Percentiles rank a stretch among this genome's conserved stretches.
phyloP scores from a whole-genome alignment of 1,284 basidiomycete genomes.

The Boletus semigastroideus region DNA sequence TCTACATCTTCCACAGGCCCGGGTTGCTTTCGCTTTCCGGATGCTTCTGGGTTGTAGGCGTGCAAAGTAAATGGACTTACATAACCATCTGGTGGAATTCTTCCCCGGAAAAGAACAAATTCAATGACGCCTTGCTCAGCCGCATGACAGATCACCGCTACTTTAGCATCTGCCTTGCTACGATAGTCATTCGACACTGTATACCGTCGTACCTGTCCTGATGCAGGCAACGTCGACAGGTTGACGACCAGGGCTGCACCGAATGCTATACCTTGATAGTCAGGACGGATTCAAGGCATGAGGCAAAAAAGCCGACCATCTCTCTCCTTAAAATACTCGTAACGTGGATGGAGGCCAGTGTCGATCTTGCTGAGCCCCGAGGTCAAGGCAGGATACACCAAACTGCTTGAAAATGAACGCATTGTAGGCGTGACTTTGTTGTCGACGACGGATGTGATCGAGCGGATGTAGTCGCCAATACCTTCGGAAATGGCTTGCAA shows the following conservation, averaged over 20 bases:
- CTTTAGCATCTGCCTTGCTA: slow-evolving; percentile 57
- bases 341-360: slow-evolving; percentile 38
- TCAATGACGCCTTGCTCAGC: slow-evolving; percentile 55
- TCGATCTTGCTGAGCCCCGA: slow-evolving; percentile 46
- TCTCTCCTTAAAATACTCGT: slow-evolving; percentile 41
- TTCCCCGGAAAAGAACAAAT: slow-evolving; percentile 51
- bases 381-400: slow-evolving; percentile 43
- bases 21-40: slow-evolving; percentile 26
- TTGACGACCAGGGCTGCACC: slow-evolving; percentile 51
- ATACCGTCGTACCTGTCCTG: slow-evolving; percentile 42
- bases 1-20: slow-evolving; percentile 14
- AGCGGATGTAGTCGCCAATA: slow-evolving; percentile 53
- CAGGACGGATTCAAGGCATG: neutral
- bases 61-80: slow-evolving; percentile 25
- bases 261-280: slow-evolving; percentile 40
- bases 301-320: slow-evolving; percentile 42
- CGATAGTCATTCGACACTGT: slow-evolving; percentile 49
- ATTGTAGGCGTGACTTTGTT: slow-evolving; percentile 43
- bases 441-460: slow-evolving; percentile 42
- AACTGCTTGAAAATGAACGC: slow-evolving; percentile 42
- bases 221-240: slow-evolving; percentile 34
- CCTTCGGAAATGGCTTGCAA: slow-evolving; percentile 61
- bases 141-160: slow-evolving; percentile 51
- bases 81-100: slow-evolving; percentile 39
- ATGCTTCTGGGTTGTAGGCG: slow-evolving; percentile 15